Base-by-base conservation (phyloP, 2,329 filamentous ascomycete genomes). In the Berkeleyomyces rouxiae region DNA sequence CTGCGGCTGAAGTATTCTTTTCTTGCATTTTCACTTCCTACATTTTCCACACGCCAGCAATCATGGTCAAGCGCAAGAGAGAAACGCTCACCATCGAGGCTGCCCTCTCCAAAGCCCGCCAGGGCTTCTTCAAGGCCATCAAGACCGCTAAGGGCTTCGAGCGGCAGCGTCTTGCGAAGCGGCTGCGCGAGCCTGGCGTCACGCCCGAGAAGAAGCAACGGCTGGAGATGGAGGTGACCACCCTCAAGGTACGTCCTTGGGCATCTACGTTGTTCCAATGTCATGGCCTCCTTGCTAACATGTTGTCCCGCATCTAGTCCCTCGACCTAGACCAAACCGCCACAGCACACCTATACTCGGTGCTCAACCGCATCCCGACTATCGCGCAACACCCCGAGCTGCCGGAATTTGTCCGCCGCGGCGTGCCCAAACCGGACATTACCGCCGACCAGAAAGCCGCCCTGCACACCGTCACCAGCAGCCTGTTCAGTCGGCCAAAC, bases 71-170 rank as follows among this genome's bases (percentile, higher is more conserved):
- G 74, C 76, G 82, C 67, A 84, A 83, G 74, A 76, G 80, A 64
- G 70, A 70, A 63, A 75, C 78, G 55, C 71, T 74, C 39, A 74
- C 70, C 63, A 72, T 82, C 55, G 74, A 78, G 7, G 74, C 77
- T 7, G 76, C 78, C 65, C 74, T 85, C n/a, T 72, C 76, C 7
- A 78, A 80, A 67, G 75, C 78, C 68, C 77, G 79, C 66, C 82
- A 82, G 69, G 78, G 83, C 43, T 76, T 92, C 7, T 79, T 79
- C 65, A 79, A 82, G 64, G 85, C 85, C 0, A 77, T 92, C 65
- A 90, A 90, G 72, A 76, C 79, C 9, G 85, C 84, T 63, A 89
- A 88, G 70, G 84, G 85, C 57, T 86, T 89, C 69, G 88, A 92
- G 75, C 80, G 87, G 55, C 88, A 92, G 73, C 87, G 90, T 67